Evolutionary conservation across 129 eudicot species (phyloP).

Genomic region (Artemisia argyi): DNA sequence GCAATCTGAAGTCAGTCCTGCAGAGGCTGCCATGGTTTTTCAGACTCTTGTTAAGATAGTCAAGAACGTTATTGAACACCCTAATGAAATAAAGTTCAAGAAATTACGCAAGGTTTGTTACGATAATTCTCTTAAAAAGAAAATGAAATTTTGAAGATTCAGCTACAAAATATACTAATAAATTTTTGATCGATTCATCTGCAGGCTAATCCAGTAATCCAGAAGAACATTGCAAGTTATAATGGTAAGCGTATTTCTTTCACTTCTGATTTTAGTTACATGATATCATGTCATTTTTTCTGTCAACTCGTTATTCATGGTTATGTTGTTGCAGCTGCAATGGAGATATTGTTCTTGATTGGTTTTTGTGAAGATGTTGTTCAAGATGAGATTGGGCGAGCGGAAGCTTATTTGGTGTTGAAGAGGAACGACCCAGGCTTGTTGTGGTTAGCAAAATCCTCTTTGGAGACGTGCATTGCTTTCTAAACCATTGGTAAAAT

Average conservation of each 20-base stretch:
- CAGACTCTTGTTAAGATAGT: constrained; percentile 79
- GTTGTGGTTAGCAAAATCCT: constrained; percentile 87
- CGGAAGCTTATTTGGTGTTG: constrained; percentile 65
- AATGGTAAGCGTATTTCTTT: constrained; percentile 51
- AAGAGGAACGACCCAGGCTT: constrained; percentile 84
- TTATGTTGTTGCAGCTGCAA: constrained; percentile 62
- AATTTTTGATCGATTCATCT: neutral
- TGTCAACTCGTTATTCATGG: neutral
- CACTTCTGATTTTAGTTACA: neutral
- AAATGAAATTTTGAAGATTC: neutral
- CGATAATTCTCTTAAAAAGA: neutral
- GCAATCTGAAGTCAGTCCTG: constrained; percentile 59
- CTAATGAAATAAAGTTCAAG: constrained; percentile 69
- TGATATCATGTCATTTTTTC: neutral
- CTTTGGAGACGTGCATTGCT: constrained; percentile 65
- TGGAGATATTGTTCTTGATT: constrained; percentile 68
- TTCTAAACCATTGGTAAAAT: constrained; percentile 25
- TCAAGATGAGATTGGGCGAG: constrained; percentile 58
- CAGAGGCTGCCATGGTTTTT: constrained; percentile 46
- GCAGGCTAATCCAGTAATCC: constrained; percentile 85
- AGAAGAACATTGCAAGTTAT: constrained; percentile 62
- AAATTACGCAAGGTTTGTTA: constrained; percentile 80
- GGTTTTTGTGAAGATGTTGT: constrained; percentile 76
- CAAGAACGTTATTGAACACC: constrained; percentile 80
- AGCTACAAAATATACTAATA: constrained; percentile 1